Percentiles rank a stretch among this genome's conserved stretches.
phyloP scores from a whole-genome alignment of 495 filamentous ascomycete genomes.

The Neurospora pannonica region DNA sequence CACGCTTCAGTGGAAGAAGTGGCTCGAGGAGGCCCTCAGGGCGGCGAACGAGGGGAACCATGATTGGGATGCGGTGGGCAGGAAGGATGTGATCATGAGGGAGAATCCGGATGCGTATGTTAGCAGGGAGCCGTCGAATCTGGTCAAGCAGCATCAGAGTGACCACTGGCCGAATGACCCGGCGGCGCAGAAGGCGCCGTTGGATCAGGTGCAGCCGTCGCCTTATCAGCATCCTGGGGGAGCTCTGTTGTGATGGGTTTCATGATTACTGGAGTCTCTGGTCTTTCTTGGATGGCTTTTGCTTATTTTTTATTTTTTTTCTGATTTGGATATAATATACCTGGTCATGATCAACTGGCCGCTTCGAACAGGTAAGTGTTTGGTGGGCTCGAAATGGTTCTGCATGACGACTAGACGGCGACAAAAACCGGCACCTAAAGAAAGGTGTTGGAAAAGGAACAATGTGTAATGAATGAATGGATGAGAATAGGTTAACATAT shows the following conservation, averaged over 20 bases:
- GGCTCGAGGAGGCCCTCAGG: conserved; percentile 39
- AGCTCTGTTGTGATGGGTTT: background rate
- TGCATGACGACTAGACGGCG: background rate
- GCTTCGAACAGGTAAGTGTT: background rate
- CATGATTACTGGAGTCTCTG: background rate
- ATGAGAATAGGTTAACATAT: background rate
- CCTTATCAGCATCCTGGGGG: background rate
- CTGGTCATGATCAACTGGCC: background rate
- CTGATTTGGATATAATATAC: background rate
- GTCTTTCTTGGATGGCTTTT: background rate
- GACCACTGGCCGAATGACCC: background rate
- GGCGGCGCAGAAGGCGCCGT: conserved; percentile 14
- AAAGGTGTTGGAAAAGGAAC: background rate
- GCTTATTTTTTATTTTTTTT: background rate
- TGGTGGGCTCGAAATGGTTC: background rate
- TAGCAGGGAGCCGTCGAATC: too few species aligned
- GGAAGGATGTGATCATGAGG: conserved; percentile 41
- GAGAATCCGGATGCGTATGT: conserved; percentile 10
- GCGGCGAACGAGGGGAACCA: conserved; percentile 23
- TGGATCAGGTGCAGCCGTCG: conserved; percentile 9
- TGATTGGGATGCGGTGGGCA: conserved; percentile 38
- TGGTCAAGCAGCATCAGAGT: background rate
- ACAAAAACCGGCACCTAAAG: background rate
- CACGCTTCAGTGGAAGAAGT: conserved; percentile 41
- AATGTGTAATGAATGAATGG: background rate